These are phyloP conservation scores for Picea engelmannii DNA, from an alignment of 83 land plant genomes.

Conservation along the genomic window DNA sequence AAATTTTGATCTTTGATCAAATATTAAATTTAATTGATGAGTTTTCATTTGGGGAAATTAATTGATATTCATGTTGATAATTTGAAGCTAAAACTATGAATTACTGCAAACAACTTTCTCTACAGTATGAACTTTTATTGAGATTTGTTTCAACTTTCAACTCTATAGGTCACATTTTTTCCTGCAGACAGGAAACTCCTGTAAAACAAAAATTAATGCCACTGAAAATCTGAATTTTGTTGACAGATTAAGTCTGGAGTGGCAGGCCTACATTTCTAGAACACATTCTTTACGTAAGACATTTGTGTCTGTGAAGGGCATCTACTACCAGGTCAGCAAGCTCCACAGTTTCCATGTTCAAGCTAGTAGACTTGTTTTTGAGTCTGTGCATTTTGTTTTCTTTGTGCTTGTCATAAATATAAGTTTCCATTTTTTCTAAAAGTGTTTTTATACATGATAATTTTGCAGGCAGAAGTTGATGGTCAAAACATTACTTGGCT, in stretches of 20 bases:
- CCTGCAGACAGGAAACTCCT: not conserved
- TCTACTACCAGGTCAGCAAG: slow-evolving; percentile 86
- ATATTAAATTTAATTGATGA: too few species aligned
- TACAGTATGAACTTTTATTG: not conserved
- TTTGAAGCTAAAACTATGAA: not conserved
- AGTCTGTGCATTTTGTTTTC: not conserved
- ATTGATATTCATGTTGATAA: slow-evolving; percentile 4
- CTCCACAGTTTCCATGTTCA: too few species aligned
- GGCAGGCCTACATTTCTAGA: slow-evolving; percentile 93
- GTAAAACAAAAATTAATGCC: not conserved
- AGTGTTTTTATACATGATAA: not conserved
- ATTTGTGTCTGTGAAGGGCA: slow-evolving; percentile 92
- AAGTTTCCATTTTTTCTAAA: not conserved
- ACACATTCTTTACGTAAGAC: slow-evolving; percentile 80
- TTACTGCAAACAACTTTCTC: not conserved
- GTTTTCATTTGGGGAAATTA: too few species aligned
- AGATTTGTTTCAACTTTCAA: not conserved
- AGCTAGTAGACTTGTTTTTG: not conserved
- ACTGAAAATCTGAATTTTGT: slow-evolving; percentile 3
- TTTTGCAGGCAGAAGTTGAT: slow-evolving; percentile 79
- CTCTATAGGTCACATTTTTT: not conserved
- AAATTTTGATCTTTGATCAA: too few species aligned
- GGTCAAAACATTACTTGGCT: slow-evolving; percentile 96
- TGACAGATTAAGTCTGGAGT: slow-evolving; percentile 81
- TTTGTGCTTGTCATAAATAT: slow-evolving; percentile 11